These are phyloP conservation scores for Pouteria glomerata DNA, from an alignment of 148 eudicot genomes.

Conservation along the genomic window DNA sequence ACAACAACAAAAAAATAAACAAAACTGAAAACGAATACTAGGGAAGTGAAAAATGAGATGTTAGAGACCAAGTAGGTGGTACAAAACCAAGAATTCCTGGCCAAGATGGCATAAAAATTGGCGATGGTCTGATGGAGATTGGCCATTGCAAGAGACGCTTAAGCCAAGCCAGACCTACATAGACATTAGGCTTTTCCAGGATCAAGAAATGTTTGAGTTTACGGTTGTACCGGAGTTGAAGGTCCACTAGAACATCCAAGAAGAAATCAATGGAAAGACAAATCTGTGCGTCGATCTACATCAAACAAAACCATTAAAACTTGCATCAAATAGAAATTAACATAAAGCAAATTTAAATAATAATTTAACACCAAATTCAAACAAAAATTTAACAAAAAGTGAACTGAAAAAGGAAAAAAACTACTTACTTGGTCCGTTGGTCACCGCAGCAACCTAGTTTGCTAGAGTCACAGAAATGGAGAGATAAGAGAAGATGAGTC, in stretches of 20 bases:
- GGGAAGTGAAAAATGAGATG: slow-evolving; percentile 26
- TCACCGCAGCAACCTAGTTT: too few relatives aligned
- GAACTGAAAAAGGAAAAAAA: too few relatives aligned
- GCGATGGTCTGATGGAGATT: slow-evolving; percentile 29
- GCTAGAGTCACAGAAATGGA: too few relatives aligned
- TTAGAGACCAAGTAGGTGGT: slow-evolving; percentile 46
- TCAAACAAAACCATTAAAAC: too few relatives aligned
- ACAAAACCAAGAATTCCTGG: slow-evolving; percentile 33
- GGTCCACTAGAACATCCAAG: slow-evolving; percentile 28
- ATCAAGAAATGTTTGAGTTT: slow-evolving; percentile 35
- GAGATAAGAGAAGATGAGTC: too few relatives aligned
- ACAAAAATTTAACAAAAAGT: too few relatives aligned
- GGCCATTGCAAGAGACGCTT: slow-evolving; percentile 46
- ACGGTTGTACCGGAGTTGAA: slow-evolving; percentile 23
- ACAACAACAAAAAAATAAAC: too few relatives aligned
- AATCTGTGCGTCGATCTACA: slow-evolving; percentile 27
- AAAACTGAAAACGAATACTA: slow-evolving; percentile 22
- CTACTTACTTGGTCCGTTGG: too few relatives aligned
- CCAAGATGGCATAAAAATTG: slow-evolving; percentile 27
- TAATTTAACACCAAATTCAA: too few relatives aligned
- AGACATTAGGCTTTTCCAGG: slow-evolving; percentile 42
- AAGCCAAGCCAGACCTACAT: slow-evolving; percentile 42
- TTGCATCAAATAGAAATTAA: too few relatives aligned
- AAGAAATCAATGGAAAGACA: slow-evolving; percentile 25
- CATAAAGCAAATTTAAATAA: too few relatives aligned